phyloP scores from a whole-genome alignment of 306 rosid species.

The Quercus berberidifolia region DNA sequence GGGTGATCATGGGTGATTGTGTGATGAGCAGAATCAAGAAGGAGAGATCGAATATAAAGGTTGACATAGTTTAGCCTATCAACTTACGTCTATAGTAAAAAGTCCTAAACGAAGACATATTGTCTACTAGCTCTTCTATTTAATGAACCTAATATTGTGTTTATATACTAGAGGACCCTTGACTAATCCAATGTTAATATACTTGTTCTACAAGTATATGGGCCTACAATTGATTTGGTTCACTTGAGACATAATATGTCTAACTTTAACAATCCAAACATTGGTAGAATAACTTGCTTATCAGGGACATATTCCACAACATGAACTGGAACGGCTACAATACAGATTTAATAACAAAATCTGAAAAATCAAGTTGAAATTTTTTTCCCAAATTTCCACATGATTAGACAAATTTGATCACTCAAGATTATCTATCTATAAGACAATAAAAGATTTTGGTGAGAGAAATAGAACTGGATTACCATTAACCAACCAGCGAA shows the following conservation, averaged over 20 bases:
- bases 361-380: not conserved
- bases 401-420: not conserved
- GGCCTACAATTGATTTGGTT: not conserved
- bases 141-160: too few relatives aligned
- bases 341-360: not conserved
- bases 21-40: fast-evolving
- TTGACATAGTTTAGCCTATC: too few relatives aligned
- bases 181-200: too few relatives aligned
- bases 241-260: not conserved
- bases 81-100: fast-evolving
- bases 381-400: not conserved
- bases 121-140: too few relatives aligned
- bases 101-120: too few relatives aligned
- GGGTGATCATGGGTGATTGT: too few relatives aligned
- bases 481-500: not conserved
- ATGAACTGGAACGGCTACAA: not conserved
- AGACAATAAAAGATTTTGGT: not conserved
- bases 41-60: too few relatives aligned
- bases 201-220: too few relatives aligned
- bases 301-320: not conserved
- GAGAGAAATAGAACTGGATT: not conserved
- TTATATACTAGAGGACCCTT: too few relatives aligned
- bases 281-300: not conserved
- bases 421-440: not conserved
- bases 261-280: not conserved